A percentile compares a stretch with the other conserved stretches of the same genome.
These are phyloP conservation scores for Aureobasidium melanogenum DNA, from an alignment of 2,329 filamentous ascomycete genomes.

Conservation along the genomic window DNA sequence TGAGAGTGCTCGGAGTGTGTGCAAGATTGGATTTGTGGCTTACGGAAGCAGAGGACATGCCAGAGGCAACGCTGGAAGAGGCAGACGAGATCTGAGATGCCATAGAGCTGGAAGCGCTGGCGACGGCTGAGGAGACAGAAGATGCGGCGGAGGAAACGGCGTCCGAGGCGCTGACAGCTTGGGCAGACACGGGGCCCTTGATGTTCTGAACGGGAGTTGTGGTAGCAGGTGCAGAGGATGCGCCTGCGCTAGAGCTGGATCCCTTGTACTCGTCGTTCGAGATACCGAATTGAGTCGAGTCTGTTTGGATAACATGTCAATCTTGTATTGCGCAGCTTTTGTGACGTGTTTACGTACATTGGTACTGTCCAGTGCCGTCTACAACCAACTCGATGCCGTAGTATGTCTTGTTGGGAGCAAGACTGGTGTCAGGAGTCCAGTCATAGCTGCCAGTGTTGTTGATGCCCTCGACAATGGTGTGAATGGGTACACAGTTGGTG, in stretches of 20 bases:
- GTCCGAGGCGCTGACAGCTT: slow-evolving; percentile 17
- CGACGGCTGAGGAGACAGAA: slow-evolving; percentile 9
- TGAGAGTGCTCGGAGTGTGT: background rate
- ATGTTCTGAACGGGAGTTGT: slow-evolving; percentile 17
- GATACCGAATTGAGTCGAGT: slow-evolving; percentile 55
- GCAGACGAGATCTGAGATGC: background rate
- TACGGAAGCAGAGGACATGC: slow-evolving; percentile 15
- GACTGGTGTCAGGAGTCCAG: slow-evolving; percentile 45
- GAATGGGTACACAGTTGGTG: slow-evolving; percentile 43
- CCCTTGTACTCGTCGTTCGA: slow-evolving; percentile 31
- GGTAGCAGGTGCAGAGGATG: slow-evolving; percentile 15
- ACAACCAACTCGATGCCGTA: slow-evolving; percentile 56
- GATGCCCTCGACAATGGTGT: slow-evolving; percentile 39
- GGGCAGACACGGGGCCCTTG: slow-evolving; percentile 15
- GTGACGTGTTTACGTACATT: slow-evolving; percentile 27
- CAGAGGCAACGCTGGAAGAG: background rate
- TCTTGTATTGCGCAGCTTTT: background rate
- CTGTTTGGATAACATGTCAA: background rate
- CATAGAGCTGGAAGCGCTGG: background rate
- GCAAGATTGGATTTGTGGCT: slow-evolving; percentile 31
- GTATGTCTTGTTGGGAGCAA: slow-evolving; percentile 41
- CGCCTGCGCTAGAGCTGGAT: slow-evolving; percentile 18
- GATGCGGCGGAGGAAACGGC: slow-evolving; percentile 8
- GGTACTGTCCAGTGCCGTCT: slow-evolving; percentile 51
- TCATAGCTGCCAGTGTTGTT: slow-evolving; percentile 37